Percentiles rank a stretch among this genome's conserved stretches.
phyloP scores from a whole-genome alignment of 2,329 filamentous ascomycete genomes.

The Cytospora paraplurivora region DNA sequence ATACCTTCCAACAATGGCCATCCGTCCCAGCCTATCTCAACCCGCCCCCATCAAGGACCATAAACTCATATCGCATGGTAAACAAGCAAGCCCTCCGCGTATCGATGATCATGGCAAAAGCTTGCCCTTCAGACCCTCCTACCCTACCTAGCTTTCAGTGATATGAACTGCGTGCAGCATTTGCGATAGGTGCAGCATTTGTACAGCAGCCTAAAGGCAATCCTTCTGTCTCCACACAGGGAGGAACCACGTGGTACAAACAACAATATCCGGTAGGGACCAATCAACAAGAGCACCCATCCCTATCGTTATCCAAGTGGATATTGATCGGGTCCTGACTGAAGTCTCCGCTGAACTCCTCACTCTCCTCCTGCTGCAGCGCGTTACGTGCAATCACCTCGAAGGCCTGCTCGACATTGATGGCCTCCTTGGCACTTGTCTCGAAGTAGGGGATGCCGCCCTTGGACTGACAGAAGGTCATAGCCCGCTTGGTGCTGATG shows the following conservation, averaged over 20 bases:
- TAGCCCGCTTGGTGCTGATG: slow-evolving; percentile 93
- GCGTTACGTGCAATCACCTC: slow-evolving; percentile 95
- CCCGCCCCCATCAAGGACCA: slow-evolving; percentile 6
- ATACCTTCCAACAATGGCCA: slow-evolving; percentile 11
- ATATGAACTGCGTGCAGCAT: slow-evolving; percentile 15
- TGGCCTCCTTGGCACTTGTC: slow-evolving; percentile 97
- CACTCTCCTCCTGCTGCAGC: slow-evolving; percentile 92
- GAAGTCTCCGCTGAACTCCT: slow-evolving; percentile 97
- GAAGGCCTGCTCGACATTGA: slow-evolving; percentile 88
- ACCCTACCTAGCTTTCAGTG: slow-evolving; percentile 1
- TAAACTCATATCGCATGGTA: slow-evolving; percentile 9
- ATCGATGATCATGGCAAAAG: slow-evolving; percentile 6
- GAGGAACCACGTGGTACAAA: not conserved
- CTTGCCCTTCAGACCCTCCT: not conserved
- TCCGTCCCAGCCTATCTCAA: slow-evolving; percentile 6
- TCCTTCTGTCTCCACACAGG: not conserved
- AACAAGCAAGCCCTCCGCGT: not conserved
- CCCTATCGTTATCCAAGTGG: slow-evolving; percentile 89
- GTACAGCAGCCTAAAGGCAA: slow-evolving; percentile 4
- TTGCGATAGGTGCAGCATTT: not conserved
- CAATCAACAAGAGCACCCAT: slow-evolving; percentile 85
- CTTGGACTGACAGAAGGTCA: slow-evolving; percentile 97
- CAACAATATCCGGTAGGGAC: not conserved
- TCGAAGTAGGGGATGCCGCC: slow-evolving; percentile 98
- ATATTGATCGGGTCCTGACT: slow-evolving; percentile 93